A percentile compares a stretch with the other conserved stretches of the same genome.
Conservation (phyloP, 2,329 filamentous ascomycete genomes). For the Ophiocordyceps polyrhachis-furcata region DNA sequence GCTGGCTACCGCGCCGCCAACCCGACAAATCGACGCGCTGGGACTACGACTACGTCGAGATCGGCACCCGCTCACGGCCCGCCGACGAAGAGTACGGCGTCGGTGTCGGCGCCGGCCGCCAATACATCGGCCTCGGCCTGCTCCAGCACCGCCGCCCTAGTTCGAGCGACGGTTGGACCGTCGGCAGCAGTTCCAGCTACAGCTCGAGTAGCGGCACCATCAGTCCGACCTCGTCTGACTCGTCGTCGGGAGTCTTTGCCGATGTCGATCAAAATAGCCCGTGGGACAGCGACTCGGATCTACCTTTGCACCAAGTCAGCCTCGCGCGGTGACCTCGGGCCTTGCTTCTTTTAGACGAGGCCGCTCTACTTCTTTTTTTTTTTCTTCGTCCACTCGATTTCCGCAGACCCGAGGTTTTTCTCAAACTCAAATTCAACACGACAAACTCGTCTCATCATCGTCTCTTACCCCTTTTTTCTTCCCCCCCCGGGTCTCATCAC, state of each 20-base stretch:
- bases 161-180: slow-evolving; percentile 77
- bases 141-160: slow-evolving; percentile 22
- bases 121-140: slow-evolving; percentile 27
- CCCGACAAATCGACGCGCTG: slow-evolving; percentile 73
- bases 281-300: slow-evolving; percentile 7
- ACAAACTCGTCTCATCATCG: no score
- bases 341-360: not conserved
- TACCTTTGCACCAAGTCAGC: slow-evolving; percentile 12
- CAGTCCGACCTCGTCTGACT: slow-evolving; percentile 29
- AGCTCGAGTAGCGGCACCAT: slow-evolving; percentile 29
- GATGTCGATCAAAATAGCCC: slow-evolving; percentile 8
- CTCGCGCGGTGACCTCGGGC: not conserved
- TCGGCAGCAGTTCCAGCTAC: slow-evolving; percentile 60
- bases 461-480: no score
- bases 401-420: no score
- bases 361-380: no score
- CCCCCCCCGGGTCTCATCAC: not conserved
- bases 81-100: slow-evolving; percentile 26
- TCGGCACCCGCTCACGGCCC: slow-evolving; percentile 40
- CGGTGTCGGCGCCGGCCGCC: slow-evolving; percentile 10
- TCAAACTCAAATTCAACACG: no score
- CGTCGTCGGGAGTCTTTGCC: slow-evolving; percentile 15
- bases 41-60: slow-evolving; percentile 89
- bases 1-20: slow-evolving; percentile 69
- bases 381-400: no score